Evolutionary conservation across 2,329 filamentous ascomycete species (phyloP).

Genomic region (Lasiodiplodia theobromae): DNA sequence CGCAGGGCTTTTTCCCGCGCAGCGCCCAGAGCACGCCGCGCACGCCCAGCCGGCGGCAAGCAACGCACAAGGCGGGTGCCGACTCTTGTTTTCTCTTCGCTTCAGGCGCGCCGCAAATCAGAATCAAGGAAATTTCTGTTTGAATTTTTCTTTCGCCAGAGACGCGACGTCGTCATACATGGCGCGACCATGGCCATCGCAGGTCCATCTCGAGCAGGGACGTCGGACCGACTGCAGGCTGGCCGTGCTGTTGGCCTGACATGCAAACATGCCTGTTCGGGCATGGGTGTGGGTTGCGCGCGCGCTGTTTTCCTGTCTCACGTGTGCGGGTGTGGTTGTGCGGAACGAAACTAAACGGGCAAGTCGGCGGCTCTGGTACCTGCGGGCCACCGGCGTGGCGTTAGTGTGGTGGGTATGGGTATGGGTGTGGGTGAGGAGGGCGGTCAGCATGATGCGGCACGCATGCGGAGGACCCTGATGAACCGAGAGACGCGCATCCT

Average conservation of each 20-base stretch:
- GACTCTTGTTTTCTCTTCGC: conserved; percentile 6
- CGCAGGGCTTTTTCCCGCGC: neutral
- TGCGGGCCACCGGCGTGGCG: neutral
- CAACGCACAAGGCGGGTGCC: neutral
- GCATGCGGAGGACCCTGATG: conserved; percentile 26
- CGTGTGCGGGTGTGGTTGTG: conserved; percentile 8
- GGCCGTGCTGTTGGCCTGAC: conserved; percentile 24
- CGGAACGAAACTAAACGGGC: conserved; percentile 2
- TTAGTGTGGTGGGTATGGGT: neutral
- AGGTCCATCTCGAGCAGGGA: conserved; percentile 3
- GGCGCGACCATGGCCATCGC: conserved; percentile 10
- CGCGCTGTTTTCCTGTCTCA: conserved; percentile 13
- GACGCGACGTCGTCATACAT: conserved; percentile 7
- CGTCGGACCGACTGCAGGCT: conserved; percentile 10
- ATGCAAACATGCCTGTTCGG: conserved; percentile 10
- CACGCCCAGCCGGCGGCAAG: conserved; percentile 17
- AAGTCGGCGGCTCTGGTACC: neutral
- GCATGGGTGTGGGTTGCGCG: neutral
- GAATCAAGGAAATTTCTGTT: neutral
- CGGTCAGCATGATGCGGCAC: neutral
- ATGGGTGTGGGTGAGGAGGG: neutral
- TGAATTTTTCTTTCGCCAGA: neutral
- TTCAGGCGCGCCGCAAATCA: conserved; percentile 17
- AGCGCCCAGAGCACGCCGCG: conserved; percentile 3
- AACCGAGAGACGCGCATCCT: conserved; percentile 2